These are phyloP conservation scores for Aspergillus latus DNA, from an alignment of 2,329 filamentous ascomycete genomes.

Conservation along the genomic window DNA sequence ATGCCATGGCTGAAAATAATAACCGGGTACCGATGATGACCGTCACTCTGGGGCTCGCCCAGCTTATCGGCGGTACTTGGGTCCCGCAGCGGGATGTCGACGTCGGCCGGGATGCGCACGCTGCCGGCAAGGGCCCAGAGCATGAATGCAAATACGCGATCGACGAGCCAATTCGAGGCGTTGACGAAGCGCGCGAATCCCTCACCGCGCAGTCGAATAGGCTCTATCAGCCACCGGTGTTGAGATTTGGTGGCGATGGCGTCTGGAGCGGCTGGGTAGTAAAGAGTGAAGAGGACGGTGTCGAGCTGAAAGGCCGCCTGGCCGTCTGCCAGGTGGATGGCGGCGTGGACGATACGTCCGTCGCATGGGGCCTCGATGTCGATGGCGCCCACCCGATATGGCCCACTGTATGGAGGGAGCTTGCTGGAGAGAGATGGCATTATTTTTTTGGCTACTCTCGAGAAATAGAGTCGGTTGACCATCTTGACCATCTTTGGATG, in stretches of 20 bases:
- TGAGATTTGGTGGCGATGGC: neutral
- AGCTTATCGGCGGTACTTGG: neutral
- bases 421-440: neutral
- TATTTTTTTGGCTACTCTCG: neutral
- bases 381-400: conserved; percentile 1
- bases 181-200: neutral
- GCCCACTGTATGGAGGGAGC: neutral
- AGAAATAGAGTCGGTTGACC: too few species aligned
- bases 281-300: conserved; percentile 2
- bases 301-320: neutral
- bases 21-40: neutral
- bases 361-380: conserved; percentile 4
- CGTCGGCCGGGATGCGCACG: neutral
- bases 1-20: neutral
- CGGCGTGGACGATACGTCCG: neutral
- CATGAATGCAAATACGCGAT: neutral
- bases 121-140: neutral
- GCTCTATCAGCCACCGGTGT: neutral
- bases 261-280: neutral
- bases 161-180: neutral
- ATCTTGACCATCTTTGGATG: too few species aligned
- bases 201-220: neutral
- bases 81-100: neutral
- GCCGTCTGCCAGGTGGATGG: neutral
- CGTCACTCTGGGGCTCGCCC: neutral